Evolutionary conservation across 1,284 basidiomycete genomes (phyloP).

Genomic region (Heterobasidion irregulare): DNA sequence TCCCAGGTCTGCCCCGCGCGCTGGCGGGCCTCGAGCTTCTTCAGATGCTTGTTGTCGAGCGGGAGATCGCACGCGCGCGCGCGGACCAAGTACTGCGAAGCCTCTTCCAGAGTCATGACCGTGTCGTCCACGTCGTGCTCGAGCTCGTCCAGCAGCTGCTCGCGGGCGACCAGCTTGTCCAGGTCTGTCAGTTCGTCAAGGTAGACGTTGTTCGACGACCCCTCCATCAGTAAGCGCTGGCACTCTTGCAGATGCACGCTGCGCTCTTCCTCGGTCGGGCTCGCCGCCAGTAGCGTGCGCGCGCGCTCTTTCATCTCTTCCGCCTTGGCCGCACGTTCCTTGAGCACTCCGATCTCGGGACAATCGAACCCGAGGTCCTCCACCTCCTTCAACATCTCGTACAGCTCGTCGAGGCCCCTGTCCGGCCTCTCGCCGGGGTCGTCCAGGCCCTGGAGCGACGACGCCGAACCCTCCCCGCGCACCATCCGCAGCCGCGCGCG

Average conservation of each 20-base stretch:
- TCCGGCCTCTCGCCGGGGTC: slow-evolving; percentile 62
- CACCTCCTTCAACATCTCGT: slow-evolving; percentile 61
- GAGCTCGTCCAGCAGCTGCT: slow-evolving; percentile 62
- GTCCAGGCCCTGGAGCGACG: background rate
- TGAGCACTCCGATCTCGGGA: slow-evolving; percentile 59
- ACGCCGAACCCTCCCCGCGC: background rate
- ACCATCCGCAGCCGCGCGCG: slow-evolving; percentile 46
- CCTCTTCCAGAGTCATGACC: slow-evolving; percentile 53
- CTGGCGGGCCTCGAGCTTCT: slow-evolving; percentile 47
- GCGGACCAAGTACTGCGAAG: slow-evolving; percentile 57
- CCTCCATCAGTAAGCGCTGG: slow-evolving; percentile 58
- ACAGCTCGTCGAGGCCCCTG: slow-evolving; percentile 58
- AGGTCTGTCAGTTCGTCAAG: slow-evolving; percentile 69
- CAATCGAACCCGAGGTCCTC: slow-evolving; percentile 74
- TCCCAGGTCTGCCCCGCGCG: slow-evolving; percentile 66
- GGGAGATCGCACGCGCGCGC: slow-evolving; percentile 62
- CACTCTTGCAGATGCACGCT: slow-evolving; percentile 59
- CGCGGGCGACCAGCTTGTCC: slow-evolving; percentile 68
- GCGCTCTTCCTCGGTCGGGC: slow-evolving; percentile 32
- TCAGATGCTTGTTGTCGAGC: slow-evolving; percentile 51
- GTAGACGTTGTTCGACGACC: slow-evolving; percentile 69
- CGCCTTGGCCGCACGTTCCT: slow-evolving; percentile 51
- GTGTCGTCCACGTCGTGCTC: slow-evolving; percentile 50
- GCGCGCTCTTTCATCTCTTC: slow-evolving; percentile 58
- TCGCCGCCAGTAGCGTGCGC: slow-evolving; percentile 32